These are phyloP conservation scores for Xenosphaeropsis pyriputrescens DNA, from an alignment of 2,329 filamentous ascomycete species.

Conservation along the genomic window DNA sequence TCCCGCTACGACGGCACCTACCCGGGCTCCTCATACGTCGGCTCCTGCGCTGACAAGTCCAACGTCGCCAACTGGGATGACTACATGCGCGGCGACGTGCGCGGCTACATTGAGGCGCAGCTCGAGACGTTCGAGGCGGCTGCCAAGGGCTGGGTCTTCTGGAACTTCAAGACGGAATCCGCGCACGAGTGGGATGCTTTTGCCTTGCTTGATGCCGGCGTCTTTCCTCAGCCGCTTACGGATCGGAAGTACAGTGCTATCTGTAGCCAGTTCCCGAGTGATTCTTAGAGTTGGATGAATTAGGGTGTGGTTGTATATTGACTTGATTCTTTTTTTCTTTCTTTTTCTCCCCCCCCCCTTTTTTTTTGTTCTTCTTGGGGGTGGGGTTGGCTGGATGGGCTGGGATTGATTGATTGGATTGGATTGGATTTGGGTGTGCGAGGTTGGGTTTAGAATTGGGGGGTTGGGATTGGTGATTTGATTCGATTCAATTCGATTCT, in stretches of 20 bases:
- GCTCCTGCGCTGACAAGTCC: conserved; percentile 36
- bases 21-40: conserved; percentile 28
- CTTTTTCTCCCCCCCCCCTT: no score
- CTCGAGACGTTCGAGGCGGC: conserved; percentile 32
- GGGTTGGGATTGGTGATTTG: no score
- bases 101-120: conserved; percentile 38
- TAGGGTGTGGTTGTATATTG: no score
- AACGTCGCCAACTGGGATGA: conserved; percentile 28
- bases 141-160: conserved; percentile 39
- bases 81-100: conserved; percentile 26
- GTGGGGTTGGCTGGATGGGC: no score
- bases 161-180: conserved; percentile 42
- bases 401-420: no score
- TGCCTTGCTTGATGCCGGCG: conserved; percentile 28
- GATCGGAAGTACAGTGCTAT: conserved; percentile 8
- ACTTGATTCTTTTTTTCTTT: no score
- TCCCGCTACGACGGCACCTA: conserved; percentile 41
- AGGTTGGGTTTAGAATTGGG: no score
- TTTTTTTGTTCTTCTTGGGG: no score
- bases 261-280: conserved; percentile 2
- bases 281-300: no score
- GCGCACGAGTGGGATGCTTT: conserved; percentile 38
- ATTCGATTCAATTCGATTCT: no score
- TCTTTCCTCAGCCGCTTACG: conserved; percentile 31
- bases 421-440: no score